Conservation (phyloP, 305 asterid genomes). For the Galium porrigens region DNA sequence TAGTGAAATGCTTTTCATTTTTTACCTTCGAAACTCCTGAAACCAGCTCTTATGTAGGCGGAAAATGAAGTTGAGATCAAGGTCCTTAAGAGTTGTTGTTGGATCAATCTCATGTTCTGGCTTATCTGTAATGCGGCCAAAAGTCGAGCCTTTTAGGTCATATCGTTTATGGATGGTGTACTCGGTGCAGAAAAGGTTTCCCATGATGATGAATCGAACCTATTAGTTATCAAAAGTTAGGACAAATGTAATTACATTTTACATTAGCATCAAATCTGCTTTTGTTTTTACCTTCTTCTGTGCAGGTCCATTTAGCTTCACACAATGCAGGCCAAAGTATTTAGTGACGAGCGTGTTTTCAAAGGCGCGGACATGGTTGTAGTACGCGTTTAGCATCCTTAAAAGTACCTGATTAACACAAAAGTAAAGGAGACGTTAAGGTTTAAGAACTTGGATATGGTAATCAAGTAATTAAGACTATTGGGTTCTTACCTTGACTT, state of each 20-base stretch:
- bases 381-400: constrained; percentile 73
- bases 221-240: constrained; percentile 10
- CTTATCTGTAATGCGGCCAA: constrained; percentile 81
- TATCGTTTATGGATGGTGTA: constrained; percentile 60
- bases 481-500: constrained; percentile 56
- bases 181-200: constrained; percentile 64
- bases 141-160: constrained; percentile 84
- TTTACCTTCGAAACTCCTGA: constrained; percentile 60
- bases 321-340: constrained; percentile 72
- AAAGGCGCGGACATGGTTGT: constrained; percentile 61
- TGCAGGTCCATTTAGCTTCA: constrained; percentile 59
- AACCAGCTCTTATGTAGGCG: constrained; percentile 71
- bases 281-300: constrained; percentile 35
- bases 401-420: constrained; percentile 40
- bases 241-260: background rate
- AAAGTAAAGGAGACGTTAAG: background rate
- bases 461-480: background rate
- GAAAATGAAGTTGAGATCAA: constrained; percentile 75
- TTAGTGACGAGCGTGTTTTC: constrained; percentile 73
- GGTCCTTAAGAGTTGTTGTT: constrained; percentile 86
- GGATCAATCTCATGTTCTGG: constrained; percentile 86
- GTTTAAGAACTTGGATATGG: background rate
- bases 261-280: background rate
- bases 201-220: constrained; percentile 89
- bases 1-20: background rate